These are phyloP conservation scores for Helianthus annuus DNA, from an alignment of 129 eudicot species.

Conservation along the genomic window HanXRQr2.0-SUNRISE NC_035445.2:70498497-70498996, in stretches of 20 bases:
- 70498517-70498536: background rate
- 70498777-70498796: background rate
- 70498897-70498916: conserved; percentile 22
- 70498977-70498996: conserved; percentile 15
- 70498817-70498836: conserved; percentile 37
- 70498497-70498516: background rate
- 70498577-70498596: conserved; percentile 8
- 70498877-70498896: conserved; percentile 14
- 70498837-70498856: background rate
- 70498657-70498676: conserved; percentile 16
- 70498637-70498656: background rate
- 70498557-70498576: conserved; percentile 9
- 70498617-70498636: conserved; percentile 40
- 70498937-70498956: conserved; percentile 37
- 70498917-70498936: conserved; percentile 27
- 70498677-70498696: conserved; percentile 15
- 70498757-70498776: background rate
- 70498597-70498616: conserved; percentile 6
- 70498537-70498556: background rate
- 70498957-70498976: conserved; percentile 37
- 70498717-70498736: background rate
- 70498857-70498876: conserved; percentile 27
- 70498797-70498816: background rate
- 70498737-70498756: conserved; percentile 18
- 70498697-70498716: conserved; percentile 1